phyloP scores from a whole-genome alignment of 495 filamentous ascomycete species.

The Bombardia bombarda region DNA sequence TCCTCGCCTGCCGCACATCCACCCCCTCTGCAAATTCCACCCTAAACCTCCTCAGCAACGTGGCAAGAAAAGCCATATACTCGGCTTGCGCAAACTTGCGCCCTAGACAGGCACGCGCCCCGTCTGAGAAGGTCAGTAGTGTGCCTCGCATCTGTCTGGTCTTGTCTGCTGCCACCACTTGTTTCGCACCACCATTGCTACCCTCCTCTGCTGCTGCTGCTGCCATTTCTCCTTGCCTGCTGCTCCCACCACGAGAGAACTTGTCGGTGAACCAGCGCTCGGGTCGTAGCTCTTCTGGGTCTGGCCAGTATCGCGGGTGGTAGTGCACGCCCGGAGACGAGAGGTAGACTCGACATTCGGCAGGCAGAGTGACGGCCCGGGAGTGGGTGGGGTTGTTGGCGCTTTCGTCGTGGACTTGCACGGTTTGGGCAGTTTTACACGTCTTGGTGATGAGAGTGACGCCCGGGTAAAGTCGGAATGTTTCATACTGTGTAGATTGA shows the following conservation, averaged over 20 bases:
- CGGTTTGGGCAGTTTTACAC: neutral
- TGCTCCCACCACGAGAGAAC: neutral
- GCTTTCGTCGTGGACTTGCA: neutral
- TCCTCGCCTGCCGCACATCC: neutral
- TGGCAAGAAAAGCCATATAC: constrained; percentile 13
- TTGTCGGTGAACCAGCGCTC: neutral
- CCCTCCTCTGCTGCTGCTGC: too few relatives aligned
- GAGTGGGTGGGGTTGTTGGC: neutral
- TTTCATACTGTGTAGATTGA: neutral
- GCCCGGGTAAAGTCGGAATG: neutral
- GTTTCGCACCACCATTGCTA: neutral
- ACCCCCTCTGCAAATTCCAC: neutral
- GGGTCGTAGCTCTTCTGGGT: neutral
- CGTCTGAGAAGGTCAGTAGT: constrained; percentile 16
- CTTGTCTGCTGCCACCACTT: neutral
- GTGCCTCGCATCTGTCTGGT: constrained; percentile 6
- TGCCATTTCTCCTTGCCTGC: too few relatives aligned
- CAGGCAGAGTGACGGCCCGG: neutral
- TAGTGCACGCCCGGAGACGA: constrained; percentile 1
- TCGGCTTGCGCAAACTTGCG: constrained; percentile 18
- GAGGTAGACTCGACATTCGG: neutral
- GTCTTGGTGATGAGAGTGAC: neutral
- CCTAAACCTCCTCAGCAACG: constrained; percentile 3
- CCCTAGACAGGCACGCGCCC: constrained; percentile 15
- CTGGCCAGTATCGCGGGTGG: neutral